Conservation (phyloP, 495 filamentous ascomycete species). For the Neurospora discreta region DNA sequence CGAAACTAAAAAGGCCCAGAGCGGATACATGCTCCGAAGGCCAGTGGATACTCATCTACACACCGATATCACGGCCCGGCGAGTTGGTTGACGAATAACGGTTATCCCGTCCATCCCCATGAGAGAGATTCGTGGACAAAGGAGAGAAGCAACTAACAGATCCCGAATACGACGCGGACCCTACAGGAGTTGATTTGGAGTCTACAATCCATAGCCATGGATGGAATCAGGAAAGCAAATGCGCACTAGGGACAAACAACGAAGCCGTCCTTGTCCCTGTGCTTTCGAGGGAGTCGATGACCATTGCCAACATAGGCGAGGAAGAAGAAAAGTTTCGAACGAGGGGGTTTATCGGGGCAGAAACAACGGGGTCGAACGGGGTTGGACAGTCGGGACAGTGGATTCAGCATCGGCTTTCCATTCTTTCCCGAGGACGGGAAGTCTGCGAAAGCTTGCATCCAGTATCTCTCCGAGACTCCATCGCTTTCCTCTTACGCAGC, state of each 20-base stretch:
- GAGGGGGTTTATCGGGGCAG: background rate
- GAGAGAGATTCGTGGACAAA: background rate
- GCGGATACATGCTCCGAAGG: background rate
- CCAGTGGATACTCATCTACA: background rate
- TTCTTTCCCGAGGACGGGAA: background rate
- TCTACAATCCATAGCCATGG: background rate
- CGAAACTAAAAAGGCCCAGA: background rate
- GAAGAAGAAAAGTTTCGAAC: background rate
- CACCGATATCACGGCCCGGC: background rate
- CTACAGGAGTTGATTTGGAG: background rate
- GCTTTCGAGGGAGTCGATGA: too few species aligned
- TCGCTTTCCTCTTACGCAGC: background rate
- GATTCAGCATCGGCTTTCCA: background rate
- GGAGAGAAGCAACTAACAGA: background rate
- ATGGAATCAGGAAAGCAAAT: background rate
- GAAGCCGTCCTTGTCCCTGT: too few species aligned
- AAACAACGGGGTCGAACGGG: background rate
- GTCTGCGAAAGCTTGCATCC: background rate
- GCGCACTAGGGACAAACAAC: background rate
- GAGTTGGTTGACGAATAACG: background rate
- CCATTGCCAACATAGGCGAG: too few species aligned
- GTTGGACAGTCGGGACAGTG: background rate
- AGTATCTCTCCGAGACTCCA: background rate
- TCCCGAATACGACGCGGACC: background rate
- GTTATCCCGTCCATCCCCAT: background rate